Evolutionary conservation across 73 alveolate genomes (phyloP), one percentile per base, ranked within the genome.

Genomic region (Uronychia setigera): DNA sequence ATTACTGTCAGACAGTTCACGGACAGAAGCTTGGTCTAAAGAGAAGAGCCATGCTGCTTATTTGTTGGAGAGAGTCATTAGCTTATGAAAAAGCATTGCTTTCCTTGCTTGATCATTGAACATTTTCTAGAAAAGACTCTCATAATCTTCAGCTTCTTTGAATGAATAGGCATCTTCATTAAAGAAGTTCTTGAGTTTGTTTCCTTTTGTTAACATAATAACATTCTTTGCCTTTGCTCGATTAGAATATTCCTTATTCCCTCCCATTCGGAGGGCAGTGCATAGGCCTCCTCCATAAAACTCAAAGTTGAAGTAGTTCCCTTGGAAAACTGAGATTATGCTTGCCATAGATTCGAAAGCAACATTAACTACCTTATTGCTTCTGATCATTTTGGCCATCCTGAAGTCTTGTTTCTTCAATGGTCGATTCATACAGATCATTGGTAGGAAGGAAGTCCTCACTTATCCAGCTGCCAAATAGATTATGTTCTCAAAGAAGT

Each of bases 381-480:
- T 28, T 30, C 32, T 28, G 59, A 76, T 31, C 32, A 30, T 9
- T 5, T 26, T 31, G 5, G 67, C 19, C 67, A 76, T 26, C 59
- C 32, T 1, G 5, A 26, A 28, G 59, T 29, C n/a, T 11, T 76
- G 29, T 5, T 26, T 32, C 5, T 76, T 31, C 1, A 76, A 5
- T 9, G 59, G 46, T 5, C 32, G 58, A 26, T 25, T 13, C 28
- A 76, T 25, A 5, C 25, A 1, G 27, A 76, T 5, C 29, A 76
- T 35, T 1, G 32, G 29, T 11, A 76, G 59, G 59, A 76, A 76
- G n/a, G 81, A 76, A 30, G 58, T 25, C 27, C 32, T 76, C 28
- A 28, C 28, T 30, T 32, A 28, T 25, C 81, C 81, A 76, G 81
- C 81, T 9, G 81, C 81, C 28, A 76, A 32, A 5, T 29, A 76